Evolutionary conservation across 2,329 filamentous ascomycete species (phyloP).

Genomic region (Colletotrichum sp.): DNA sequence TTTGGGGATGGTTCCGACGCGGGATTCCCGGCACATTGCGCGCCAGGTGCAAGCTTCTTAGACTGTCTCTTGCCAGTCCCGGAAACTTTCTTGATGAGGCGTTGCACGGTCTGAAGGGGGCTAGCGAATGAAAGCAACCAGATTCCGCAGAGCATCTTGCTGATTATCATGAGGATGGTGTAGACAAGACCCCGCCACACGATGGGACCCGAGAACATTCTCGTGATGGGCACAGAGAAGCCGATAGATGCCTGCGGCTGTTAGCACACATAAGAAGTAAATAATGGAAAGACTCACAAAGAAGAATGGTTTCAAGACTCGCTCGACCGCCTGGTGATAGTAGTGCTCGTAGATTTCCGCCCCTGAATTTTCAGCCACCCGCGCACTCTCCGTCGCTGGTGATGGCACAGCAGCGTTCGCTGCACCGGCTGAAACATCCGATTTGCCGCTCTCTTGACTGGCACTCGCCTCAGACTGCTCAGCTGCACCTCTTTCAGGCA

Average conservation of each 20-base stretch:
- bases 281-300: slow-evolving; percentile 56
- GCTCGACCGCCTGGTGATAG: slow-evolving; percentile 42
- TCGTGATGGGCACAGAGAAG: slow-evolving; percentile 76
- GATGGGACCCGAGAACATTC: slow-evolving; percentile 67
- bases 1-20: not conserved
- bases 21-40: not conserved
- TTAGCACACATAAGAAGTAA: not conserved
- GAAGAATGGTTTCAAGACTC: slow-evolving; percentile 73
- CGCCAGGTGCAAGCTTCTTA: slow-evolving; percentile 1
- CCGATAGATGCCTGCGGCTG: slow-evolving; percentile 63
- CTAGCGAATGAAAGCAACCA: slow-evolving; percentile 55
- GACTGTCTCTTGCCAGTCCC: not conserved
- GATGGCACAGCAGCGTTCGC: not conserved
- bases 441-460: not conserved
- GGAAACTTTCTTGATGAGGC: not conserved
- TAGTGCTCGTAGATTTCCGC: slow-evolving; percentile 41
- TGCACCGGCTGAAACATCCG: not conserved
- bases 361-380: not conserved
- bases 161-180: slow-evolving; percentile 70
- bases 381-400: not conserved
- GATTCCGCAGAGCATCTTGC: slow-evolving; percentile 63
- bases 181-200: slow-evolving; percentile 80
- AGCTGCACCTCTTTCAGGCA: not conserved
- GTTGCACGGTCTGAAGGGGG: slow-evolving; percentile 7
- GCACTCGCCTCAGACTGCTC: not conserved